Evolutionary conservation across 140 eudicot genomes (phyloP), one percentile per base, ranked within the genome.

Genomic region (Erigeron philadelphicus): DNA sequence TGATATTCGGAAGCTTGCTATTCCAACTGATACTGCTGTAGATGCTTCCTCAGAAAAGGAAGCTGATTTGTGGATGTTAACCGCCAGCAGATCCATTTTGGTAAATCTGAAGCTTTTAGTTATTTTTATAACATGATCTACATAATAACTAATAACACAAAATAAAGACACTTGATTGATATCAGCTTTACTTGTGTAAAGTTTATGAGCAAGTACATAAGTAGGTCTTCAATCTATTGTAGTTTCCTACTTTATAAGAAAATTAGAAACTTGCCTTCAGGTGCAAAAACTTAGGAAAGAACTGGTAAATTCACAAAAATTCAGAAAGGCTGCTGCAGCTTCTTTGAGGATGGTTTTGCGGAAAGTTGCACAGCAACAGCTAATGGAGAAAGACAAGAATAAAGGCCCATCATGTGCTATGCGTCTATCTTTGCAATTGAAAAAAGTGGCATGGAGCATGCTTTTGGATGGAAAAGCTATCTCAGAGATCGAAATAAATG

Each of bases 401-500:
- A 90, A 90, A 82, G 86, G 95, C 42, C 94, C 97, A 7, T 85
- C 97, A 25, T 90, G 80, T 85, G 97, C 97, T 43, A 88, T 90
- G 97, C 88, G 85, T 17, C 74, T 90, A 42, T 90, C 97, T 19
- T 67, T 88, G 74, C 93, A 90, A 70, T 74, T 90, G 41, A 81
- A 84, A 65, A 90, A 90, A 69, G 89, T 88, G 31, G 97, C 79
- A 60, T 90, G 97, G 97, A 79, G 96, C 64, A 90, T 90, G 97
- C 90, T 90, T 74, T 81, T 83, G 58, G 97, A 90, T 84, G 97
- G 96, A 6, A 90, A 90, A 79, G 71, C 96, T 25, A 81, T 90
- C 75, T 90, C 96, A 64, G 97, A 90, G 70, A 95, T 90, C n/a
- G 97, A 90, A 84, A 87, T 90, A 70, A 82, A 85, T 78, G 97